Conservation (phyloP, 129 eudicot species). For the Flaveria brownii region DNA sequence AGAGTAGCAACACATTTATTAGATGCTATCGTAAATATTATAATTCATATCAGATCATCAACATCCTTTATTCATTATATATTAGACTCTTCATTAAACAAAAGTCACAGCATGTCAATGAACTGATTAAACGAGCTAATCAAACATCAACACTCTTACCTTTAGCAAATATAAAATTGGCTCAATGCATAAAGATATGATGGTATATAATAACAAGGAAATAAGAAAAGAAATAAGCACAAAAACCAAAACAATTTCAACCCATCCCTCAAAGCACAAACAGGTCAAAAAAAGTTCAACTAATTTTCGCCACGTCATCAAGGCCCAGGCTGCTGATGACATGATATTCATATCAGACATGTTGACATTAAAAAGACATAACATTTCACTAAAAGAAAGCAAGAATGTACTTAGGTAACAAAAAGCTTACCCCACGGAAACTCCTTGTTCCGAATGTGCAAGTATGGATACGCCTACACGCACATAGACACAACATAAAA, state of each 20-base stretch:
- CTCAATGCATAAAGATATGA: too few relatives aligned
- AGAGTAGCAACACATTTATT: too few relatives aligned
- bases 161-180: too few relatives aligned
- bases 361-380: not conserved
- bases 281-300: not conserved
- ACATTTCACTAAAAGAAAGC: not conserved
- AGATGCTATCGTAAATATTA: too few relatives aligned
- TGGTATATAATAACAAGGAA: not conserved
- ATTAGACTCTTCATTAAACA: too few relatives aligned
- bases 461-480: constrained; percentile 13
- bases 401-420: not conserved
- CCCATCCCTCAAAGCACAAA: not conserved
- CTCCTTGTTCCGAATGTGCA: constrained; percentile 19
- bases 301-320: not conserved
- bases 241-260: not conserved
- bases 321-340: not conserved
- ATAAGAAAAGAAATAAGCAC: not conserved
- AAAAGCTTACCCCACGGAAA: constrained; percentile 14
- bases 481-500: not conserved
- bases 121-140: too few relatives aligned
- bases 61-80: too few relatives aligned
- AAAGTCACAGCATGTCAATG: too few relatives aligned
- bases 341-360: not conserved
- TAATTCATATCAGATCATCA: too few relatives aligned
- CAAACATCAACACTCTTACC: too few relatives aligned